phyloP scores from a whole-genome alignment of 495 filamentous ascomycete genomes.

The Trichoderma orchidacearum region DNA sequence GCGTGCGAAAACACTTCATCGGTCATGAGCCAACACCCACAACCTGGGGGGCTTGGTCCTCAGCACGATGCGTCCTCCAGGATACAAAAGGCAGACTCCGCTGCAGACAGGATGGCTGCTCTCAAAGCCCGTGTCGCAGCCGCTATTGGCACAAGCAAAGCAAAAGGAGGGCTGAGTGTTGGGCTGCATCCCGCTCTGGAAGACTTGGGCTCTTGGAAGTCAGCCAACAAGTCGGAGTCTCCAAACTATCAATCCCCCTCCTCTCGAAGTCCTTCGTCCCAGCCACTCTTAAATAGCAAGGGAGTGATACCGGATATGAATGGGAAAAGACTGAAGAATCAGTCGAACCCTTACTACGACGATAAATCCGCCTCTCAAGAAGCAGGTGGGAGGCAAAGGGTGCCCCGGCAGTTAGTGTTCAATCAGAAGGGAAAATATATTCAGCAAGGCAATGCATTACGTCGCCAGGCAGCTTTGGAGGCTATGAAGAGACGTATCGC shows the following conservation, averaged over 20 bases:
- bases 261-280: constrained; percentile 4
- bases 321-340: constrained; percentile 5
- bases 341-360: constrained; percentile 81
- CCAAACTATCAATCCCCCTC: constrained; percentile 11
- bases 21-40: constrained; percentile 23
- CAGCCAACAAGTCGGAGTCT: constrained; percentile 18
- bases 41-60: constrained; percentile 29
- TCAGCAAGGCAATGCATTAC: constrained; percentile 74
- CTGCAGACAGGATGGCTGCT: constrained; percentile 43
- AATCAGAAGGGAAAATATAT: constrained; percentile 98
- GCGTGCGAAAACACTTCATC: neutral
- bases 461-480: constrained; percentile 78
- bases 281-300: neutral
- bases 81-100: constrained; percentile 36
- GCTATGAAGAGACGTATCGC: constrained; percentile 90
- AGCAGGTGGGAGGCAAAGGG: constrained; percentile 45
- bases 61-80: constrained; percentile 35
- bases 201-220: constrained; percentile 52
- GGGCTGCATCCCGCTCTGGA: constrained; percentile 82
- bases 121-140: constrained; percentile 75
- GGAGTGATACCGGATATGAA: neutral
- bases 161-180: constrained; percentile 69
- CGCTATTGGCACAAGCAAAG: constrained; percentile 46
- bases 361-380: constrained; percentile 50
- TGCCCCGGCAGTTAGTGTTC: constrained; percentile 68